Evolutionary conservation across 257 asterid species (phyloP), one percentile per base, ranked within the genome.

Genomic region (Solanum gracilifrons): DNA sequence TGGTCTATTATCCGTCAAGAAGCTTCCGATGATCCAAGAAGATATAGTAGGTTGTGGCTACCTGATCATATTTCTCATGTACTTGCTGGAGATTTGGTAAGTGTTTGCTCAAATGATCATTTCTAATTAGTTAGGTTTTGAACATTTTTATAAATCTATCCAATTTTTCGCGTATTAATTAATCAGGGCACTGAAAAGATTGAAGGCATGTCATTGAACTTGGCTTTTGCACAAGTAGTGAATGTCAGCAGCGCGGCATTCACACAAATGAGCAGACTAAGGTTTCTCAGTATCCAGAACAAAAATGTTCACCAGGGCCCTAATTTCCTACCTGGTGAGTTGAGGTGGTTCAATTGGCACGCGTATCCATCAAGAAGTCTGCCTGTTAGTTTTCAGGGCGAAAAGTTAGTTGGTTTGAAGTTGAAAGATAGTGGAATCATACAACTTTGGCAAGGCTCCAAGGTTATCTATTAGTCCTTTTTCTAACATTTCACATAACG

Each of bases 261-360:
- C 55, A 36, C 3, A 41, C 74, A 51, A 25, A 86, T 88, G 90
- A 36, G 11, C 43, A 82, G 64, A 10, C 46, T 88, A 74, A 88
- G 88, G 79, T 33, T 88, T n/a, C 88, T 88, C 86, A 88, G 82
- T 55, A 12, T 88, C 68, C 48, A 27, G 55, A 86, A 86, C 48
- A 83, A 9, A 20, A 5, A 39, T 84, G 75, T 84, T 87, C 29
- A 21, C 0, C 87, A 51, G 18, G 35, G 32, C 11, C 87, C 27
- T 69, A 5, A 16, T 51, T 48, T 7, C 74, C 32, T 87, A 0
- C 68, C 87, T 68, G 36, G n/a, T 29, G 77, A 87, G 27, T 31
- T 87, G 55, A 51, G 32, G 64, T 83, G 89, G 89, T 64, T 83
- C 16, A 36, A 72, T 35, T 87, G 87, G 89, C 87, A 55, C 3